Evolutionary conservation across 2,329 filamentous ascomycete genomes (phyloP), one percentile per base, ranked within the genome.

Genomic region (Dichotomopilus funicola): DNA sequence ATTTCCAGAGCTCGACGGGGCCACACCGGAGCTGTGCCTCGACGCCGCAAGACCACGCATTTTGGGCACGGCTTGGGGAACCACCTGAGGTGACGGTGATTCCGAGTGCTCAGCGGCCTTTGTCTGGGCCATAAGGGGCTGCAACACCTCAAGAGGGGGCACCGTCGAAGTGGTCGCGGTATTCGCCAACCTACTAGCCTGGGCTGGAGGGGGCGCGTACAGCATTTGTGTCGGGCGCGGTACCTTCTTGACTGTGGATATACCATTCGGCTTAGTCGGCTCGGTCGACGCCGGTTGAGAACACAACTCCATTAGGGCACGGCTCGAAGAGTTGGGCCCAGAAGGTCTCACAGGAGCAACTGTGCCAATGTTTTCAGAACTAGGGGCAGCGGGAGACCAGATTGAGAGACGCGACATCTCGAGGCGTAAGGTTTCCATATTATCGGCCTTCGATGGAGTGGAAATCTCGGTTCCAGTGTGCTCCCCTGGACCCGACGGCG

Each of bases 1-100:
- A 3, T 57, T 50, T n/a, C 56, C 56, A 11, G 58, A 42, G 41
- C 36, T 62, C 13, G 45, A 31, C 10, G 53, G 52, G 1, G 8
- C 47, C 19, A 8, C 5, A 6, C 53, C 53, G n/a, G 35, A 19
- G 31, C 43, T 49, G 13, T 62, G 60, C 2, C 60, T 49, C 3
- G 60, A 62, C 8, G 58, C 52, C 1, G 33, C 58, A 40, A 62
- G 56, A 6, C 60, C 60, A 4, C 60, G 56, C 6, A 59, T 8
- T 31, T 19, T 35, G 19, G 49, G 36, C 46, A 45, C 33, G 12
- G 38, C 43, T 11, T 42, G 40, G 33, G 45, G 19, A 2, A 11
- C 33, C 4, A 34, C 34, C 19, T 36, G 49, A 2, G 27, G 13
- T 6, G 40, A 6, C 35, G 13, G 19, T 27, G 19, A 27, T 27